phyloP scores from a whole-genome alignment of 140 eudicot genomes.

The Flaveria floridana region DNA sequence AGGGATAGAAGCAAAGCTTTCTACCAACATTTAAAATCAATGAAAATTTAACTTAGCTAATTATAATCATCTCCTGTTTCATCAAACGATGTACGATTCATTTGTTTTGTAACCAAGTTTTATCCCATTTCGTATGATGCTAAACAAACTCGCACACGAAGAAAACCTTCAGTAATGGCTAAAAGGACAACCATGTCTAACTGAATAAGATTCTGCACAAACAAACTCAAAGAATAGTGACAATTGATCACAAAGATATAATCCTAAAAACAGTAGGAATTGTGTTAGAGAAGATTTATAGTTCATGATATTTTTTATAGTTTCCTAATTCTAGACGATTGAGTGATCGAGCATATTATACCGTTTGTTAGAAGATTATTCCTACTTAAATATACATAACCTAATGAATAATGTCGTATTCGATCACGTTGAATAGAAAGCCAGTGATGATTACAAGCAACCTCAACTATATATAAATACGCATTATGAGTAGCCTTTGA shows the following conservation, averaged over 20 bases:
- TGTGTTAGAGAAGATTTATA: not conserved
- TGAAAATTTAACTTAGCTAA: too few relatives aligned
- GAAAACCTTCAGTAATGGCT: not conserved
- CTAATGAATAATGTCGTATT: not conserved
- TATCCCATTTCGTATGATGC: not conserved
- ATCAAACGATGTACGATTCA: not conserved
- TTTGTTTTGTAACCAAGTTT: constrained; percentile 4
- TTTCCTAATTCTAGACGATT: constrained; percentile 3
- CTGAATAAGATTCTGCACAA: not conserved
- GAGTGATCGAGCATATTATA: constrained; percentile 1
- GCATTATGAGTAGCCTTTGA: not conserved
- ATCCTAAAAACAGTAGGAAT: constrained; percentile 1
- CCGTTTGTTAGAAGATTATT: constrained; percentile 1
- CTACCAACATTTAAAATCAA: too few relatives aligned
- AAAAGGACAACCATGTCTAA: not conserved
- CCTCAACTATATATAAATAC: not conserved
- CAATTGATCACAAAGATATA: not conserved
- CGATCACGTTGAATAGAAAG: not conserved
- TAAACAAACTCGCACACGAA: not conserved
- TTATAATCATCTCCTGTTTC: too few relatives aligned
- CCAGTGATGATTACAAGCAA: not conserved
- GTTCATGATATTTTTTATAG: not conserved
- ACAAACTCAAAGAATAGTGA: constrained; percentile 10
- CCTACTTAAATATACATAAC: not conserved
- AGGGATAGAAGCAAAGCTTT: too few relatives aligned